These are phyloP conservation scores for Rhizopus delemar DNA, from an alignment of 371 early-diverging fungal species.

Conservation along the genomic window DNA sequence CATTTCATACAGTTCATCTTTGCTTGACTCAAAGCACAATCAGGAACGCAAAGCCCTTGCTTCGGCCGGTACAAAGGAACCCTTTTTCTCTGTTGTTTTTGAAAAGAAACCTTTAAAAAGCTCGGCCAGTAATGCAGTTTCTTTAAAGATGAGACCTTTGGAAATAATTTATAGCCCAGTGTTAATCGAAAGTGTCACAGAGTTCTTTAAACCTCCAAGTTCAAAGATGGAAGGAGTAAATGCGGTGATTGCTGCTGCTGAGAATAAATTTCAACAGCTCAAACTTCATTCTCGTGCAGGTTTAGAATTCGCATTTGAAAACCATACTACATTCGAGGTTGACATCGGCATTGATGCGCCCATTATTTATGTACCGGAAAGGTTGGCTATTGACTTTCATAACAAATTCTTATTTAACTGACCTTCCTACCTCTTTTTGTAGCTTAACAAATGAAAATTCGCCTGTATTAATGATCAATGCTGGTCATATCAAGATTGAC, in stretches of 20 bases:
- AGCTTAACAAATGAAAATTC: constrained; percentile 41
- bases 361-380: constrained; percentile 80
- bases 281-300: constrained; percentile 77
- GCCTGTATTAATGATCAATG: constrained; percentile 72
- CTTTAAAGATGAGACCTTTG: constrained; percentile 71
- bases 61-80: constrained; percentile 8
- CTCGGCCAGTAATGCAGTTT: constrained; percentile 72
- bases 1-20: constrained; percentile 9
- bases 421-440: constrained; percentile 1
- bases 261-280: constrained; percentile 70
- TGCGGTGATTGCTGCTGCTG: constrained; percentile 65
- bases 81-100: constrained; percentile 74
- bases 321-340: constrained; percentile 76
- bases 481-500: constrained; percentile 77
- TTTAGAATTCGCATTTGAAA: constrained; percentile 73
- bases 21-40: constrained; percentile 14
- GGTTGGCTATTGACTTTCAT: constrained; percentile 23
- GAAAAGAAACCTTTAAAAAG: constrained; percentile 74
- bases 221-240: constrained; percentile 59
- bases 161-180: constrained; percentile 79
- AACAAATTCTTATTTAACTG: neutral
- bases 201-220: constrained; percentile 75
- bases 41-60: constrained; percentile 7
- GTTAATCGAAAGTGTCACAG: constrained; percentile 59
- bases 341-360: constrained; percentile 86